These are phyloP conservation scores for Caulochytrium protostelioides DNA, from an alignment of 371 early-diverging fungal genomes.

Conservation along the genomic window DNA sequence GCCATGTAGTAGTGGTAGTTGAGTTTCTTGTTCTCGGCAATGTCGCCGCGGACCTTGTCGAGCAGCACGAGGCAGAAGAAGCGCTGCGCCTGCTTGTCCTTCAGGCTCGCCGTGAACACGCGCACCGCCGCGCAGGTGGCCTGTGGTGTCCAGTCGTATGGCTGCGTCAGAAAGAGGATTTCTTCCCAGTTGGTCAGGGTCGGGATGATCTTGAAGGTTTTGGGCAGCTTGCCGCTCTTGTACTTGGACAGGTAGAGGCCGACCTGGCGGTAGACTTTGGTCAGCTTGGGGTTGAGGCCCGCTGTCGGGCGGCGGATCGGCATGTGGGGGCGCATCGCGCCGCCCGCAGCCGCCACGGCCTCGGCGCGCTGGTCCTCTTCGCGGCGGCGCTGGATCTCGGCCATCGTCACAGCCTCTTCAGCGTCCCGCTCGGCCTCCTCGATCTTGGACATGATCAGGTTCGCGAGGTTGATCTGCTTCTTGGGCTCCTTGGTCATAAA, in stretches of 20 bases:
- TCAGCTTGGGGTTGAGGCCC: slow-evolving; percentile 62
- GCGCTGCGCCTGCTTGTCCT: slow-evolving; percentile 69
- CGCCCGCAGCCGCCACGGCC: no score
- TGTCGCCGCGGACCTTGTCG: slow-evolving; percentile 81
- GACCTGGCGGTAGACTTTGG: slow-evolving; percentile 89
- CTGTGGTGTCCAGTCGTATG: slow-evolving; percentile 86
- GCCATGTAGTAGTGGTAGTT: slow-evolving; percentile 89
- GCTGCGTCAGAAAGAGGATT: slow-evolving; percentile 68
- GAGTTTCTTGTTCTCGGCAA: slow-evolving; percentile 78
- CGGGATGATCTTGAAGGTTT: slow-evolving; percentile 96
- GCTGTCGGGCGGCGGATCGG: slow-evolving; percentile 3
- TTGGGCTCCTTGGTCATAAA: slow-evolving; percentile 65
- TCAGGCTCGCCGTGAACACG: slow-evolving; percentile 85
- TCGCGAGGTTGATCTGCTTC: slow-evolving; percentile 67
- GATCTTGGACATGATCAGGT: slow-evolving; percentile 84
- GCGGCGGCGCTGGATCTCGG: no score
- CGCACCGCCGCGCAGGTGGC: slow-evolving; percentile 88
- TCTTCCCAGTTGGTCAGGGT: slow-evolving; percentile 90
- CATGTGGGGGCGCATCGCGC: neutral
- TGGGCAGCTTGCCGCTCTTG: slow-evolving; percentile 87
- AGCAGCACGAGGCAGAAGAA: slow-evolving; percentile 68
- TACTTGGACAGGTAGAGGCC: slow-evolving; percentile 75
- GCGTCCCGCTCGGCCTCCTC: slow-evolving; percentile 22
- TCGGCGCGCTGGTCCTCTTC: no score
- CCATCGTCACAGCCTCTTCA: no score